Percentiles rank a stretch among this genome's conserved stretches.
Evolutionary conservation across 139 green algal genomes (phyloP).

Genomic region (Auxenochlorella pyrenoidosa): DNA sequence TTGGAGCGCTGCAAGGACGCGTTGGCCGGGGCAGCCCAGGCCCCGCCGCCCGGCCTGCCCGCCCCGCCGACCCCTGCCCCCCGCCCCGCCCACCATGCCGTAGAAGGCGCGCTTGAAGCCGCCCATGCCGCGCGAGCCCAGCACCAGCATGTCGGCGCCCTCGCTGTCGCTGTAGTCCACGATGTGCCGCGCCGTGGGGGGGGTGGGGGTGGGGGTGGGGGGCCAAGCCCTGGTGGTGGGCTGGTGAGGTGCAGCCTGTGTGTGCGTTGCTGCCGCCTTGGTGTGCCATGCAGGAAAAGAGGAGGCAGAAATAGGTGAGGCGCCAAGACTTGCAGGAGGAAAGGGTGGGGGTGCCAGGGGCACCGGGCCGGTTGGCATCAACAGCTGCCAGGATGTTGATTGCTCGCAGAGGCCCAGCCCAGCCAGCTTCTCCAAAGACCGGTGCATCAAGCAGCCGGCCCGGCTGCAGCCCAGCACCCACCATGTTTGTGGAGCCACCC

Average conservation of each 20-base stretch:
- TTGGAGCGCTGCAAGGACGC: background rate
- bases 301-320: too few species aligned
- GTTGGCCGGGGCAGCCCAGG: background rate
- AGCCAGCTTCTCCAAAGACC: background rate
- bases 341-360: too few species aligned
- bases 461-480: background rate
- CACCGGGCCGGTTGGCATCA: too few species aligned
- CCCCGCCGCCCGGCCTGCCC: background rate
- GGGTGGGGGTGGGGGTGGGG: background rate
- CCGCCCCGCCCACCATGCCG: background rate
- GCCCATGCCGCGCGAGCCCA: slow-evolving; percentile 60
- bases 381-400: too few species aligned
- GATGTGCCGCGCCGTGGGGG: slow-evolving; percentile 41
- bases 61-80: background rate
- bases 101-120: slow-evolving; percentile 21
- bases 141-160: slow-evolving; percentile 57
- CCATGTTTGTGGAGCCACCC: slow-evolving; percentile 35
- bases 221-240: too few species aligned
- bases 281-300: too few species aligned
- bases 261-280: too few species aligned
- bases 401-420: too few species aligned
- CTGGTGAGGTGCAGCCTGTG: too few species aligned
- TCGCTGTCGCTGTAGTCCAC: slow-evolving; percentile 42
- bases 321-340: too few species aligned
- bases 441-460: background rate